phyloP scores from a whole-genome alignment of 306 rosid genomes.

The Cucurbita maxima region DNA sequence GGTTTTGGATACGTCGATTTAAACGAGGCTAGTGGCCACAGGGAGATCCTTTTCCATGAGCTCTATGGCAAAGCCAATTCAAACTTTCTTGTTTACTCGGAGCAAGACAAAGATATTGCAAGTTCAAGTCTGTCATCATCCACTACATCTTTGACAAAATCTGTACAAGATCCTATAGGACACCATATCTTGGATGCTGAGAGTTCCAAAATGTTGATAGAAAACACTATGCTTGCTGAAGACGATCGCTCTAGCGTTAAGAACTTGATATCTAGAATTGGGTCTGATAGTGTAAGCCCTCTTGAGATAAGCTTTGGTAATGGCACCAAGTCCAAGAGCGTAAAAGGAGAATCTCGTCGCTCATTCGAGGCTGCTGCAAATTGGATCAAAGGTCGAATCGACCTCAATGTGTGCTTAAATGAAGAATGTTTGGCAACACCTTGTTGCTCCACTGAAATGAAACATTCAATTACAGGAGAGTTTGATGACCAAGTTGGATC shows the following conservation, averaged over 20 bases:
- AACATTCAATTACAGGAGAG: slow-evolving; percentile 59
- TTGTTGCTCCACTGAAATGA: slow-evolving; percentile 15
- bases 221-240: background rate
- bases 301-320: slow-evolving; percentile 11
- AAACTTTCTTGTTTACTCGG: background rate
- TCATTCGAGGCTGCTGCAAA: slow-evolving; percentile 12
- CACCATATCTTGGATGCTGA: slow-evolving; percentile 5
- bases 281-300: slow-evolving; percentile 11
- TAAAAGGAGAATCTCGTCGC: slow-evolving; percentile 13
- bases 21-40: background rate
- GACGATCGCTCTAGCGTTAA: slow-evolving; percentile 16
- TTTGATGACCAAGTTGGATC: slow-evolving; percentile 36
- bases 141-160: slow-evolving; percentile 10
- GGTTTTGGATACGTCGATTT: background rate
- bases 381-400: slow-evolving; percentile 17
- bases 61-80: background rate
- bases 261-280: slow-evolving; percentile 9
- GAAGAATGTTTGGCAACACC: slow-evolving; percentile 24
- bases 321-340: slow-evolving; percentile 18
- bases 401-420: slow-evolving; percentile 38
- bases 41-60: background rate
- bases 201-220: background rate
- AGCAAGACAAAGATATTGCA: slow-evolving; percentile 5
- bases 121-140: slow-evolving; percentile 20
- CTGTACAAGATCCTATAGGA: slow-evolving; percentile 5